Evolutionary conservation across 2,329 filamentous ascomycete species (phyloP).

Genomic region (Aspergillus bombycis): DNA sequence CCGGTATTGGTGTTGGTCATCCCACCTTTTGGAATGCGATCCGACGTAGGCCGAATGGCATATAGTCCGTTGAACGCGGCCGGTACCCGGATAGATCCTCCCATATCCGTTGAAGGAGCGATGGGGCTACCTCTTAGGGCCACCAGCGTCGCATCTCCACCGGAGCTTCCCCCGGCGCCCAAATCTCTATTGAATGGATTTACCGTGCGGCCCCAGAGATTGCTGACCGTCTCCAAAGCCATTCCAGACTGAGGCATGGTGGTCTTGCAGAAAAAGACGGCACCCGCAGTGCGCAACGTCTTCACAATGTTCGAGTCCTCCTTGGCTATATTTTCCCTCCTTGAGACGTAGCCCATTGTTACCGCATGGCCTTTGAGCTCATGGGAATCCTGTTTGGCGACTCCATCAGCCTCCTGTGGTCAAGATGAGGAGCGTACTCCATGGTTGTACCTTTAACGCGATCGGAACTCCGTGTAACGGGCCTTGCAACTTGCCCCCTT

Average conservation of each 20-base stretch:
- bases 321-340: neutral
- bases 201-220: slow-evolving; percentile 57
- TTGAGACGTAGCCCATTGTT: neutral
- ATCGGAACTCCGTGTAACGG: slow-evolving; percentile 64
- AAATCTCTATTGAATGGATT: slow-evolving; percentile 58
- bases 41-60: slow-evolving; percentile 30
- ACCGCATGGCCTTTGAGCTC: slow-evolving; percentile 3
- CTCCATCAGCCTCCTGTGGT: neutral
- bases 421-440: neutral
- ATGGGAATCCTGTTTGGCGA: neutral
- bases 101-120: slow-evolving; percentile 58
- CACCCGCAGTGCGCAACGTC: slow-evolving; percentile 1
- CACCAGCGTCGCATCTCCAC: slow-evolving; percentile 58
- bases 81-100: slow-evolving; percentile 59
- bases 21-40: slow-evolving; percentile 4
- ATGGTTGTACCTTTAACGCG: slow-evolving; percentile 42
- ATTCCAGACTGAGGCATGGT: slow-evolving; percentile 8
- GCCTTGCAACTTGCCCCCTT: slow-evolving; percentile 49
- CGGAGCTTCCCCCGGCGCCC: slow-evolving; percentile 57
- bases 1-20: slow-evolving; percentile 2
- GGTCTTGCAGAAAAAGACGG: slow-evolving; percentile 3
- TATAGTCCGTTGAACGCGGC: slow-evolving; percentile 60
- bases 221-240: slow-evolving; percentile 23
- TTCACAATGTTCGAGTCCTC: neutral
- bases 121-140: slow-evolving; percentile 53